These are phyloP conservation scores for Kondoa subrosea DNA, from an alignment of 768 basidiomycete species.

Conservation along the genomic window DNA sequence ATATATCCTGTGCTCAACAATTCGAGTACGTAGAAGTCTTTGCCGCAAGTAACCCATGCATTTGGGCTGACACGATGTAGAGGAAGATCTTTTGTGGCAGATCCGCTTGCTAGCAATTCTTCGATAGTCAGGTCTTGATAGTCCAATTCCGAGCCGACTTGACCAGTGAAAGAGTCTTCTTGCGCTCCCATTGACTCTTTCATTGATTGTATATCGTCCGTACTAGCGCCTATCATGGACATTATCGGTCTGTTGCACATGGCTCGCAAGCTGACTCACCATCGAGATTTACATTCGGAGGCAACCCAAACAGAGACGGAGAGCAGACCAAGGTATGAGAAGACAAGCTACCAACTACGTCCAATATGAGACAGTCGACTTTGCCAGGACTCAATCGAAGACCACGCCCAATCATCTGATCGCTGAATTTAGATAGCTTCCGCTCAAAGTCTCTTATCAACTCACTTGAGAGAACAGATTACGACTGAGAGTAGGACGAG, in stretches of 20 bases:
- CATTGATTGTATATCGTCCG: background rate
- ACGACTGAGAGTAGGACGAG: background rate
- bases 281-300: background rate
- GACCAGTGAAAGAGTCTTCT: background rate
- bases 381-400: slow-evolving; percentile 6
- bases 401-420: slow-evolving; percentile 6
- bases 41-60: slow-evolving; percentile 4
- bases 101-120: background rate
- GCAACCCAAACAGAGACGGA: slow-evolving; percentile 4
- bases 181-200: background rate
- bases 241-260: background rate
- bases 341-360: slow-evolving; percentile 1
- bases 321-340: background rate
- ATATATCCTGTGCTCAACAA: background rate
- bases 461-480: slow-evolving; percentile 9
- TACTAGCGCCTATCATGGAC: background rate
- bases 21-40: slow-evolving; percentile 1
- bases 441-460: background rate
- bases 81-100: background rate
- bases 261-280: background rate
- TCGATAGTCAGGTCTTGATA: background rate
- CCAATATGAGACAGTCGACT: slow-evolving; percentile 5
- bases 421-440: background rate
- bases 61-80: background rate
- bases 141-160: background rate